Evolutionary conservation across 805 yeast species (phyloP).

Genomic region (Danielozyma ontarioensis): DNA sequence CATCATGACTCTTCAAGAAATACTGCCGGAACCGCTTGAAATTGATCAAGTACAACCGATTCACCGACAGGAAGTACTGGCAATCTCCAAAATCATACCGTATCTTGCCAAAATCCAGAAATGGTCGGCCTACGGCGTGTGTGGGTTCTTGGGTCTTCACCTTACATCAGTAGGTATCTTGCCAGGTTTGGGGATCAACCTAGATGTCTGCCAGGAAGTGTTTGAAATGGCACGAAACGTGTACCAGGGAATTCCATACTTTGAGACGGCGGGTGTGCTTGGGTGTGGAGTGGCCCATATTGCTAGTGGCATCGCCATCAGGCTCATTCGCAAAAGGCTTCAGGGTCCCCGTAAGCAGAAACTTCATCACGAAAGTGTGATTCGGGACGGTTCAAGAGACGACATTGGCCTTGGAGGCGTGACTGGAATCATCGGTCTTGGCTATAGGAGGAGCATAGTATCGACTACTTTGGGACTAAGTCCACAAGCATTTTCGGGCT

Average conservation of each 20-base stretch:
- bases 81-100: too few relatives aligned
- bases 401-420: constrained; percentile 60
- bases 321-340: constrained; percentile 23
- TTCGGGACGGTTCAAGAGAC: constrained; percentile 33
- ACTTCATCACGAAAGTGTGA: constrained; percentile 11
- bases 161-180: constrained; percentile 46
- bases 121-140: constrained; percentile 56
- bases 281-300: constrained; percentile 49
- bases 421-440: constrained; percentile 50
- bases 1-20: too few relatives aligned
- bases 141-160: constrained; percentile 55
- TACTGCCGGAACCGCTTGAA: too few relatives aligned
- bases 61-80: too few relatives aligned
- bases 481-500: constrained; percentile 60
- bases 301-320: constrained; percentile 43
- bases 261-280: constrained; percentile 46
- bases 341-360: neutral
- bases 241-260: constrained; percentile 45
- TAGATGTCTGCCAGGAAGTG: constrained; percentile 44
- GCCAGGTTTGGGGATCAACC: constrained; percentile 43
- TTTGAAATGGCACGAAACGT: constrained; percentile 57
- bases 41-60: too few relatives aligned
- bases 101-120: constrained; percentile 39
- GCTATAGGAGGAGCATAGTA: constrained; percentile 43
- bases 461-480: constrained; percentile 34